Evolutionary conservation across 2,329 filamentous ascomycete species (phyloP), one percentile per base, ranked within the genome.

Genomic region (Calcarisporium arbuscula): DNA sequence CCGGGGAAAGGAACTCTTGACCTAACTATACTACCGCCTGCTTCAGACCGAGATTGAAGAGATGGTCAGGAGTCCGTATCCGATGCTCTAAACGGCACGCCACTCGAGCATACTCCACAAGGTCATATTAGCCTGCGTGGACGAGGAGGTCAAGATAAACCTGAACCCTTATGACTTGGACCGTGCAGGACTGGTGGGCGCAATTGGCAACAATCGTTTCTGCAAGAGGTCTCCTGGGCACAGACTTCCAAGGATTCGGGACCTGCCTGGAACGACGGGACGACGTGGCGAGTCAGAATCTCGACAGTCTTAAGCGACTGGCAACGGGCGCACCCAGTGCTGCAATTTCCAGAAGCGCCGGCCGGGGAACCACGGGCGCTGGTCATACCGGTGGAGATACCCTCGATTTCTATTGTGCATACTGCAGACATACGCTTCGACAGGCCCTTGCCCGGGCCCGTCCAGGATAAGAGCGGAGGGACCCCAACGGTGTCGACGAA

Each of bases 311-410:
- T 71, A 4, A 40, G 50, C 1, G 28, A 35, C 4, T 64, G 61
- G 61, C 58, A 55, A 34, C 39, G 40, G n/a, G 37, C 41, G 5
- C 47, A 58, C 18, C 39, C 49, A n/a, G n/a, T n/a, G n/a, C n/a
- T n/a, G n/a, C n/a, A n/a, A n/a, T n/a, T n/a, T n/a, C n/a, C n/a
- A n/a, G n/a, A n/a, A n/a, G n/a, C n/a, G n/a, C n/a, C n/a, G n/a
- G 34, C 36, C 2, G 41, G 43, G 5, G 64, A 72, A 15, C 45
- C 67, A 58, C 41, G 72, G 72, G 80, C 78, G 10, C 89, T 98
- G 47, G 68, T 83, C 19, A 94, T 98, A 34, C 85, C 89, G 0
- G 89, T 98, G 11, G 87, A 95, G 39, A 78, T 98, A 2, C 90
- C 90, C 0, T 80, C 82, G 2, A 70, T 95, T 3, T 77, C 85